Evolutionary conservation across 2,329 filamentous ascomycete species (phyloP), one percentile per base, ranked within the genome.

Genomic region (Malbranchea zuffiana): DNA sequence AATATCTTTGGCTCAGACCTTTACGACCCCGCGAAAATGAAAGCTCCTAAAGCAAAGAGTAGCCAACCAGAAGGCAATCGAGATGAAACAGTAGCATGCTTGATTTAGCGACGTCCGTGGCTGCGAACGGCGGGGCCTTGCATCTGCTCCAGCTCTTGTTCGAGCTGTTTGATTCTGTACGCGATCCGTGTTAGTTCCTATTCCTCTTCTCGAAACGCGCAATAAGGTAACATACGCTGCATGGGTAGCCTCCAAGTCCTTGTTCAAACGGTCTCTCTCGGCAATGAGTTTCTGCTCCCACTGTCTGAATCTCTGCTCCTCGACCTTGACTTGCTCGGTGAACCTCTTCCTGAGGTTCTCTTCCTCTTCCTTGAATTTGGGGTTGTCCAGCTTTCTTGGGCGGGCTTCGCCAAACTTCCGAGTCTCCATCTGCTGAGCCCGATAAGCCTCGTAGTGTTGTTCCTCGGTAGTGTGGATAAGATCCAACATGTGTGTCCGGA

Each of bases 251-350:
- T 98, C 90, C 63, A 98, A 77, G 59, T 98, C 90, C 78, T 98
- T 98, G 79, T 98, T 98, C 68, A 98, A 78, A 53, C 90, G 85
- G 65, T 98, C 92, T 65, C 90, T 82, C 76, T 98, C 90, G 46
- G 84, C 80, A 56, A 98, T 98, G 63, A 98, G 83, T 77, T 96
- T 96, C 78, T 98, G 90, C 71, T 98, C 90, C 90, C 90, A 98
- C 68, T 93, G 82, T 66, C 92, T 79, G 80, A 98, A 98, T 50
- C 90, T 80, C 71, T 94, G 86, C 70, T 98, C 90, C 72, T 98
- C 92, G 57, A 98, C 83, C 83, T 98, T 98, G 72, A 98, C 90
- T 66, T 98, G 90, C 71, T 98, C 90, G 52, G 90, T 98, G 69
- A 98, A 98, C 53, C 92, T 79, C 79, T 98, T 98, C 68, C 90